Base-by-base conservation (phyloP, 331 rosid species). In the Phaseolus coccineus region DNA sequence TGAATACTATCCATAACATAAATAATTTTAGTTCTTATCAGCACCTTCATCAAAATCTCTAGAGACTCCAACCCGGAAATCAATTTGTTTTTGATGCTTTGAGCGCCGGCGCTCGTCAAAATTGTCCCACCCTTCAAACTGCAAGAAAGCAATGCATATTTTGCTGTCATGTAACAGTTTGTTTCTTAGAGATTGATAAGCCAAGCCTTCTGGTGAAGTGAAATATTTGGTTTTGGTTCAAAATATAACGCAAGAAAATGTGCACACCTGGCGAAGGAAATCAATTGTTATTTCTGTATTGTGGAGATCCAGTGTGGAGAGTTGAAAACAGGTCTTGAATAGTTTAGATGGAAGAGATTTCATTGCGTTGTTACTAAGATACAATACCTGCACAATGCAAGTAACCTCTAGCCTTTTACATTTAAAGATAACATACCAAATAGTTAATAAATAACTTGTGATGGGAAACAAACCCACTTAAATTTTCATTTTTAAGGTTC, bases 21-120 rank as follows among this genome's bases (percentile, higher is more conserved):
- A 28, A 80, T 39, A 33, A 47, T n/a, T 65, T 88, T 81, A 90
- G 68, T 85, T 86, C 85, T 93, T 93, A 77, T 91, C 98, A 71
- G 98, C 99, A 74, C 99, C 99, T 86, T 95, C 98, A 82, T 95
- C 97, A 63, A 95, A 95, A 68, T 88, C 91, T 77, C 89, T 86
- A 11, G 93, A 79, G 74, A 80, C 88, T 64, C 89, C 90, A 61
- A 82, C 96, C 31, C 93, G 90, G 77, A 93, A 95, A 78, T 95
- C 98, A 27, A 95, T 77, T 80, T 93, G 94, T 81, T 95, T 93
- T 85, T 95, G 98, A 82, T 88, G 92, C 87, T 95, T 95, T 62
- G 80, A 78, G 48, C 91, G 94, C 9, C 92, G 90, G 0, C 96
- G 91, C 66, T 90, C 88, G 59, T 93, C 98, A 16, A 95, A 93